Percentiles rank a stretch among this genome's conserved stretches.
Evolutionary conservation across 2,329 filamentous ascomycete species (phyloP).

Genomic region (Apiospora sp.): DNA sequence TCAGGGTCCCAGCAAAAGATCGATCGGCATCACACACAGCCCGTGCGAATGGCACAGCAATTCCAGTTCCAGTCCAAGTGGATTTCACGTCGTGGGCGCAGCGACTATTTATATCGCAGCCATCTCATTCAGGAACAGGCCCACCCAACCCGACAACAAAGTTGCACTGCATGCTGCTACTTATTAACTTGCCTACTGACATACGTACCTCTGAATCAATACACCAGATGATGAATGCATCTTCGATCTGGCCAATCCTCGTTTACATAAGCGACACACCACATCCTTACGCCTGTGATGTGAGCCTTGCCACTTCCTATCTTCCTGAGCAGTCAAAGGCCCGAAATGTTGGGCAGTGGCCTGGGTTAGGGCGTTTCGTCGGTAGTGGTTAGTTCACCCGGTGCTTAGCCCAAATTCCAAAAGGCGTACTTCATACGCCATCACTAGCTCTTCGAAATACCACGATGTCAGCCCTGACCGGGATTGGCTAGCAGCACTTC

Average conservation of each 20-base stretch:
- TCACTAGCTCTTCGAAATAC: background rate
- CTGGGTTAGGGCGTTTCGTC: background rate
- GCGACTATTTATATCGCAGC: conserved; percentile 8
- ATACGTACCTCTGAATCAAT: background rate
- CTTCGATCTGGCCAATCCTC: background rate
- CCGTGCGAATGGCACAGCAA: conserved; percentile 1
- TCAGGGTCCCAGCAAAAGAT: background rate
- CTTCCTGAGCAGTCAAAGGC: background rate
- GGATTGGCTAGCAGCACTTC: background rate
- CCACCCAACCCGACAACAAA: background rate
- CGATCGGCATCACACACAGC: background rate
- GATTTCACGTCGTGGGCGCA: background rate
- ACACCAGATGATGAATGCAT: background rate
- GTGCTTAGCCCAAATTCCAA: background rate
- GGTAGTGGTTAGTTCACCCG: background rate
- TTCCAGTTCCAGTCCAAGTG: background rate
- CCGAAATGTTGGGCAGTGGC: background rate
- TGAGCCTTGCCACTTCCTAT: background rate
- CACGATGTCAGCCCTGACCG: background rate
- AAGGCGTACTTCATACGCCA: background rate
- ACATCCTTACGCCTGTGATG: background rate
- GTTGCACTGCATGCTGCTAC: background rate
- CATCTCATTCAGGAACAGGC: background rate
- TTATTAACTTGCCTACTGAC: background rate
- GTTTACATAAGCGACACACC: background rate